phyloP scores from a whole-genome alignment of 1,284 basidiomycete genomes.

The Gomphus bonarii region DNA sequence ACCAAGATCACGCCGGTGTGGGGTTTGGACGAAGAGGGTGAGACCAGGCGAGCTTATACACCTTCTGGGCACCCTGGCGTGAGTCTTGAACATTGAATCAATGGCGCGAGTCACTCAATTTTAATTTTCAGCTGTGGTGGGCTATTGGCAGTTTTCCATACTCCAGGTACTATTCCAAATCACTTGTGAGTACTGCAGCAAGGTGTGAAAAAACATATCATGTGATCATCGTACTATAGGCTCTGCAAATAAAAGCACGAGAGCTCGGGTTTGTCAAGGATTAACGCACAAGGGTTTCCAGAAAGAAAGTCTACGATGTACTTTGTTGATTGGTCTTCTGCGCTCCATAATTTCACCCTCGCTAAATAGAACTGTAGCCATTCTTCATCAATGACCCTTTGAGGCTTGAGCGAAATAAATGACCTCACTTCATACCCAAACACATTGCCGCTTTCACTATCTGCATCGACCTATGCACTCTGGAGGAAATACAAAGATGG shows the following conservation, averaged over 20 bases:
- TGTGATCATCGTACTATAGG: slow-evolving; percentile 14
- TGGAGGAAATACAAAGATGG: background rate
- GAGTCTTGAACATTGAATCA: background rate
- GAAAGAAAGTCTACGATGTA: too few relatives aligned
- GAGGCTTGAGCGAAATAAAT: too few relatives aligned
- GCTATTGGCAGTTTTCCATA: slow-evolving; percentile 24
- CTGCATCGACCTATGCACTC: background rate
- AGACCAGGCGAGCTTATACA: slow-evolving; percentile 18
- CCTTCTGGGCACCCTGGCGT: slow-evolving; percentile 28
- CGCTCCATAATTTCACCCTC: too few relatives aligned
- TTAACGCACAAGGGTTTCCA: background rate
- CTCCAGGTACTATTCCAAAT: slow-evolving; percentile 24
- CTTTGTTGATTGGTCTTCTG: too few relatives aligned
- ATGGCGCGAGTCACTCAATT: background rate
- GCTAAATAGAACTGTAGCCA: too few relatives aligned
- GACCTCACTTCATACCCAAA: background rate
- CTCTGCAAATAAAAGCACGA: slow-evolving; percentile 24
- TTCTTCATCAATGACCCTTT: too few relatives aligned
- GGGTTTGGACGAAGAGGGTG: slow-evolving; percentile 20
- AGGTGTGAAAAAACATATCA: background rate
- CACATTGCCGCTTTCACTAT: background rate
- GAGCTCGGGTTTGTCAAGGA: slow-evolving; percentile 21
- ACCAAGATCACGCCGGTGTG: slow-evolving; percentile 16
- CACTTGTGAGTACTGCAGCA: slow-evolving; percentile 21
- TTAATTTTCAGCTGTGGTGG: slow-evolving; percentile 24